Evolutionary conservation across 2,329 filamentous ascomycete genomes (phyloP).

Genomic region (Didymella pinodella): DNA sequence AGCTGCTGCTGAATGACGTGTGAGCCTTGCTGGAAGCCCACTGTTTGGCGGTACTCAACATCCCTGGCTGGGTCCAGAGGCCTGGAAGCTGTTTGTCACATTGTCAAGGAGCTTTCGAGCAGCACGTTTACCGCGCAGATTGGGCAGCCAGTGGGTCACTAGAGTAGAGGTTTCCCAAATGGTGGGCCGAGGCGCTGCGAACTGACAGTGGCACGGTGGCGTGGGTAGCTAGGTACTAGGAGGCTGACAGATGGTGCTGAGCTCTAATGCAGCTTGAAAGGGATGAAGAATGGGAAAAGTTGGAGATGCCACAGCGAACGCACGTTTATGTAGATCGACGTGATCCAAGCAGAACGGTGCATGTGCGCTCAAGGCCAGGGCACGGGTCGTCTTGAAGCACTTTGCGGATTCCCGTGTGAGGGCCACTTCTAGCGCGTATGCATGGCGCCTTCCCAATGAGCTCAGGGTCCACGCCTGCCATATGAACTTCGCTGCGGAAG

Average conservation of each 20-base stretch:
- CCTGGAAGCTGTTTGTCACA: slow-evolving; percentile 61
- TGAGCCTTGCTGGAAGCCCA: slow-evolving; percentile 26
- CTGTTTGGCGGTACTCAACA: slow-evolving; percentile 24
- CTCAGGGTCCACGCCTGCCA: slow-evolving; percentile 23
- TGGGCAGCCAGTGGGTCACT: slow-evolving; percentile 28
- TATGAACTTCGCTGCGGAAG: slow-evolving; percentile 17
- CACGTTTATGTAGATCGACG: slow-evolving; percentile 14
- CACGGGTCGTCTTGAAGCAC: slow-evolving; percentile 16
- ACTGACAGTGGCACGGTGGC: slow-evolving; percentile 27
- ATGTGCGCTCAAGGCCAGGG: slow-evolving; percentile 14
- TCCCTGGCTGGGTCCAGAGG: slow-evolving; percentile 25
- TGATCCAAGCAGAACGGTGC: slow-evolving; percentile 18
- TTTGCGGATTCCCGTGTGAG: slow-evolving; percentile 19
- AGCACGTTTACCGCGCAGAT: slow-evolving; percentile 57
- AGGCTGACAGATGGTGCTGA: slow-evolving; percentile 21
- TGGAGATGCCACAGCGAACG: slow-evolving; percentile 4
- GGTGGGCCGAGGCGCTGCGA: slow-evolving; percentile 24
- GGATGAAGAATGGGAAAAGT: slow-evolving; percentile 10
- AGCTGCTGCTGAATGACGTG: slow-evolving; percentile 38
- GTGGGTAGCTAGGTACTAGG: slow-evolving; percentile 20
- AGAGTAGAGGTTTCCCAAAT: slow-evolving; percentile 11
- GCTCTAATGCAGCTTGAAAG: neutral
- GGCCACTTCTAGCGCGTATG: slow-evolving; percentile 21
- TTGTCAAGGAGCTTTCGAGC: slow-evolving; percentile 69
- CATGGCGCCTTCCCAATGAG: slow-evolving; percentile 22